Conservation (phyloP, 2,329 filamentous ascomycete species). For the Immersiporthe knoxdaviesiana region DNA sequence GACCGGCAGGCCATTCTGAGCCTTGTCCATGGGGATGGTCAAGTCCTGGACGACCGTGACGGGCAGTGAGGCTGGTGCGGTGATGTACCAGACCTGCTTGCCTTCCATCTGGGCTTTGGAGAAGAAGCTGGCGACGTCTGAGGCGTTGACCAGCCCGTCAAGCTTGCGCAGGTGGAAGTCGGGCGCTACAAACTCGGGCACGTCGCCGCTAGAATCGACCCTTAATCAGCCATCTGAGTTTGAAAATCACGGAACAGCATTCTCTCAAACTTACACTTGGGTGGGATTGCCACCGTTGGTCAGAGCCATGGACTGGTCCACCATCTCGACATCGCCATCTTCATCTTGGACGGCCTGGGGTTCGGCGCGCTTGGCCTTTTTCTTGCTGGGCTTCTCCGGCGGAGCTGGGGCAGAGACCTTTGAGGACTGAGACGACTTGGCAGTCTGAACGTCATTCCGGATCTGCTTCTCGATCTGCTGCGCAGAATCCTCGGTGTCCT, state of each 20-base stretch:
- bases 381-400: slow-evolving; percentile 13
- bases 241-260: background rate
- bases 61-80: slow-evolving; percentile 70
- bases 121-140: slow-evolving; percentile 58
- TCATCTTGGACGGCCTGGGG: slow-evolving; percentile 6
- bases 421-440: slow-evolving; percentile 17
- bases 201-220: slow-evolving; percentile 36
- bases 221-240: slow-evolving; percentile 19
- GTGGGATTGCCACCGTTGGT: slow-evolving; percentile 25
- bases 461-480: slow-evolving; percentile 26
- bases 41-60: slow-evolving; percentile 68
- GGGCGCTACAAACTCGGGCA: slow-evolving; percentile 52
- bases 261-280: slow-evolving; percentile 22
- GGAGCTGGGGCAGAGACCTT: slow-evolving; percentile 1
- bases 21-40: slow-evolving; percentile 61
- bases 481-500: slow-evolving; percentile 31
- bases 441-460: slow-evolving; percentile 24
- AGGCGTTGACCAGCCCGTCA: slow-evolving; percentile 45
- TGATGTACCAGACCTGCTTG: slow-evolving; percentile 83
- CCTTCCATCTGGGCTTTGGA: slow-evolving; percentile 62
- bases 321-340: slow-evolving; percentile 31
- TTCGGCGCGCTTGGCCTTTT: slow-evolving; percentile 20
- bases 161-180: slow-evolving; percentile 59
- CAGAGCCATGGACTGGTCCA: slow-evolving; percentile 45
- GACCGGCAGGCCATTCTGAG: slow-evolving; percentile 55